Base-by-base conservation (phyloP, 805 yeast species). In the Phaffomyces opuntiae region DNA sequence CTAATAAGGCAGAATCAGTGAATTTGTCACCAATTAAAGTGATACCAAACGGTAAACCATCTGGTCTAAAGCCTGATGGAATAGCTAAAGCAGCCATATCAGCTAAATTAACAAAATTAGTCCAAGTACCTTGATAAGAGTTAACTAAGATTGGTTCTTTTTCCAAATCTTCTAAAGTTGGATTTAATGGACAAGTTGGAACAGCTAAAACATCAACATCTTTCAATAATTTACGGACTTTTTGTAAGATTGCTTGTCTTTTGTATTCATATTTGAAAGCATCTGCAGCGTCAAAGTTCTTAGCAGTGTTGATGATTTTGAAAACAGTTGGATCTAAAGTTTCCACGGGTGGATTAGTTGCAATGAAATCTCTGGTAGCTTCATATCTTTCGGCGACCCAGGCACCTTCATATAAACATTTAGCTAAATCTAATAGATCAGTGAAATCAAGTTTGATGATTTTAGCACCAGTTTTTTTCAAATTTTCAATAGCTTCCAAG, bases 311-410 rank as follows among this genome's bases (percentile, higher is more conserved):
- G 53, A 93, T 83, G 60, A 91, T 88, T 25, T 73, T 66, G 36
- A 73, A 62, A 24, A 93, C 98, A 7, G 88, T 86, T 42, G 96
- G 95, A 63, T 91, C 96, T 55, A 91, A 69, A 41, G 83, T 74
- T 32, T 75, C 73, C 38, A 63, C 70, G 31, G 93, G 87, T 17
- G 93, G 89, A 58, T 80, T 75, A 8, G 84, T 72, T 27, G 77
- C 77, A 47, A 87, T 73, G 54, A 84, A 85, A 37, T 83, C 87
- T 54, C 78, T 76, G 34, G 81, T 77, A 25, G 96, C 96, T 51
- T 87, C 80, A 67, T 80, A 89, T 55, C 99, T 78, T 69, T 91
- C 99, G 24, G 95, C 87, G 11, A 91, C 98, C 99, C 99, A 91
- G n/a, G 98, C 86, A 48, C 99, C 99, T 60, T 91, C 97, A 62